Evolutionary conservation across 2,329 filamentous ascomycete species (phyloP).

Genomic region (Fusarium protoensiforme): DNA sequence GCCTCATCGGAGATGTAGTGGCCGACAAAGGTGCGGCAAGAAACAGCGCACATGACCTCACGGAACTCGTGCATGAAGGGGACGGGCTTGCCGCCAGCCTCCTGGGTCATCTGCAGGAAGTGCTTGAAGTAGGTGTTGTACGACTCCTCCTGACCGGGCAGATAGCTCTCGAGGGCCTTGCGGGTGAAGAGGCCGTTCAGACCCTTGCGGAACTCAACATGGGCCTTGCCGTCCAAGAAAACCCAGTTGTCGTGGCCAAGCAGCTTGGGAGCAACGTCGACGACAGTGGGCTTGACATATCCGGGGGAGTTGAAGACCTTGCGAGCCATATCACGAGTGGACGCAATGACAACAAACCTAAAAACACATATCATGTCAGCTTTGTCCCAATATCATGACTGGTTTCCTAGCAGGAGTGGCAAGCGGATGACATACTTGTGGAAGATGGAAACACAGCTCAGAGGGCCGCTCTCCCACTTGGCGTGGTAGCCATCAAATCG

Average conservation of each 20-base stretch:
- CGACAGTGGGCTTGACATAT: constrained; percentile 96
- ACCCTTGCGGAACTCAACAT: constrained; percentile 97
- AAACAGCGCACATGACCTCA: constrained; percentile 93
- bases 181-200: constrained; percentile 95
- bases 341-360: constrained; percentile 97
- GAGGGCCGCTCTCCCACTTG: constrained; percentile 90
- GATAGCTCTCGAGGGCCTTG: constrained; percentile 85
- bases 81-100: constrained; percentile 77
- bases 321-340: constrained; percentile 91
- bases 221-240: constrained; percentile 92
- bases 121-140: constrained; percentile 87
- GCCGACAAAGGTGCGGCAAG: constrained; percentile 95
- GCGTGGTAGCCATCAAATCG: constrained; percentile 91
- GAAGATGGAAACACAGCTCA: constrained; percentile 98
- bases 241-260: constrained; percentile 95
- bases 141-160: constrained; percentile 92
- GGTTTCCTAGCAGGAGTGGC: not conserved
- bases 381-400: not conserved
- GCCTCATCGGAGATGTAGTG: constrained; percentile 93
- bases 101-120: constrained; percentile 80
- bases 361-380: constrained; percentile 11
- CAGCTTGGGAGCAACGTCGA: constrained; percentile 93
- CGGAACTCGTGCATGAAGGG: constrained; percentile 94
- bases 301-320: constrained; percentile 96
- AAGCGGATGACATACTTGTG: constrained; percentile 77